Base-by-base conservation (phyloP, 495 filamentous ascomycete species). In the Lasiosphaeria miniovina region DNA sequence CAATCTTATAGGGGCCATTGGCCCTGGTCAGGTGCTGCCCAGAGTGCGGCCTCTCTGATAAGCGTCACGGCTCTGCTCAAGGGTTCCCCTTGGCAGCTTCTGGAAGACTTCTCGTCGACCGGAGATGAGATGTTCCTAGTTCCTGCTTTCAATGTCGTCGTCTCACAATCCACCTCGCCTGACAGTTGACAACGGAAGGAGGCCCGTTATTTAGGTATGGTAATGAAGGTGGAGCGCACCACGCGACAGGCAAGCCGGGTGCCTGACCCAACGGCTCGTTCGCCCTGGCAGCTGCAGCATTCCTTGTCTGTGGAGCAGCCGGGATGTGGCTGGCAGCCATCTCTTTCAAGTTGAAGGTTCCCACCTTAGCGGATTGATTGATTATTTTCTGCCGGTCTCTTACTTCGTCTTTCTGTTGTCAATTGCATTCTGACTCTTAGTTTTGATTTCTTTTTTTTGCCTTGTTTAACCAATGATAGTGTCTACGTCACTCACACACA, bases 261-360 rank as follows among this genome's bases (percentile, higher is more conserved):
- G 41, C 55, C 55, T 57, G 55, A 57, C 55, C 55, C 55, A 33
- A 49, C 43, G 45, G 33, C 12, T 33, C 4, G 34, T 36, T 49
- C 15, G 43, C 55, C 55, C 55, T 49, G 41, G 55, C 55, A 49
- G 55, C 41, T 57, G 41, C 55, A 49, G 32, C n/a, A 54, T 54
- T 54, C 51, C 51, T 33, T 5, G 35, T 34, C 17, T 57, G 31
- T 34, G 12, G 6, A 2, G 55, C 43, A 38, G 40, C 17, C 17
- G 24, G 48, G 11, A 33, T 35, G 6, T 35, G 15, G 49, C 32
- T 51, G 7, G 24, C 49, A 10, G 49, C 33, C 49, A 5, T 8
- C 14, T 15, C 38, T 9, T 36, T 36, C 11, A 51, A 15, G n/a
- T 2, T 24, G 24, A 2, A 24, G 24, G 24, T 24, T 24, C 24